Percentiles rank a stretch among this genome's conserved stretches.
These are phyloP conservation scores for Pisolithus microcarpus DNA, from an alignment of 768 basidiomycete genomes.

Conservation along the genomic window DNA sequence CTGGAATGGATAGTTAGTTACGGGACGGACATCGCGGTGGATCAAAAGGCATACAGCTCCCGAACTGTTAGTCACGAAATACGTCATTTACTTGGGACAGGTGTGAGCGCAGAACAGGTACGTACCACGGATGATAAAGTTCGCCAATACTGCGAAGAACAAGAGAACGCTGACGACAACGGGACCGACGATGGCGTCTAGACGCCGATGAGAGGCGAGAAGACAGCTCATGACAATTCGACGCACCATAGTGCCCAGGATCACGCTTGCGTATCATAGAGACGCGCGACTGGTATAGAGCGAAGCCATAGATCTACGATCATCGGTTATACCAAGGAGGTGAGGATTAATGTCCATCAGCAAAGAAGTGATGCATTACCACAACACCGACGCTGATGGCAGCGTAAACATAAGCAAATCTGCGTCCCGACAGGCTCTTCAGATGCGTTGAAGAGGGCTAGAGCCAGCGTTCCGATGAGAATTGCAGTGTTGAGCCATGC, in stretches of 20 bases:
- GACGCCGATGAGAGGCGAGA: slow-evolving; percentile 1
- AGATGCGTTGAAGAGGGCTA: slow-evolving; percentile 86
- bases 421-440: slow-evolving; percentile 52
- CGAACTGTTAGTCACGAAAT: slow-evolving; percentile 35
- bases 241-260: slow-evolving; percentile 81
- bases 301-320: slow-evolving; percentile 74
- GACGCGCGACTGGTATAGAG: slow-evolving; percentile 79
- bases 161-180: slow-evolving; percentile 73
- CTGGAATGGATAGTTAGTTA: slow-evolving; percentile 8
- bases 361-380: slow-evolving; percentile 26
- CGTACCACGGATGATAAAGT: slow-evolving; percentile 82
- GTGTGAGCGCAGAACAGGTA: slow-evolving; percentile 6
- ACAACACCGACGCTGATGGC: slow-evolving; percentile 65
- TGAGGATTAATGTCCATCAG: neutral
- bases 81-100: neutral
- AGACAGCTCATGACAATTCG: neutral
- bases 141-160: slow-evolving; percentile 81
- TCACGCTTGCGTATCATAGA: slow-evolving; percentile 86
- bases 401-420: slow-evolving; percentile 81
- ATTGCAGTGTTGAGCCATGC: slow-evolving; percentile 85
- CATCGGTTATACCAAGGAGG: neutral
- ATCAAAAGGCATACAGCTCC: slow-evolving; percentile 43
- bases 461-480: slow-evolving; percentile 74
- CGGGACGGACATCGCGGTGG: neutral
- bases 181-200: slow-evolving; percentile 81